A percentile compares a stretch with the other conserved stretches of the same genome.
phyloP scores from a whole-genome alignment of 163 green algal species.

The Coccomyxa subellipsoidea region DNA sequence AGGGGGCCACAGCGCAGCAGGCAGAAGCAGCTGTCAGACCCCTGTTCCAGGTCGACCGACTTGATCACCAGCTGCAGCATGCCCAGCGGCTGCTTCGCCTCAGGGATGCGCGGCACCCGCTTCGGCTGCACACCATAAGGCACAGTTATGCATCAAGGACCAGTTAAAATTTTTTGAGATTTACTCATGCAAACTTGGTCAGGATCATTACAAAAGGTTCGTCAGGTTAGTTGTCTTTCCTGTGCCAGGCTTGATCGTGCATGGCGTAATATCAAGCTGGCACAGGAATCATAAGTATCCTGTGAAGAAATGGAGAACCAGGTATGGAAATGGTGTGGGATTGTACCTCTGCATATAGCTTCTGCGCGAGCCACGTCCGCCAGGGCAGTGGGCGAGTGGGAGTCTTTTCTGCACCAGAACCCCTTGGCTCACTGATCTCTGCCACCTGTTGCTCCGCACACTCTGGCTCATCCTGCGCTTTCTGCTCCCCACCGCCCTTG shows the following conservation, averaged over 20 bases:
- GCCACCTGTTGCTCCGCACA: background rate
- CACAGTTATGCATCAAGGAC: too few species aligned
- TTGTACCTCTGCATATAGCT: background rate
- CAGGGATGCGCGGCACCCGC: background rate
- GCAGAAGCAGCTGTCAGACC: slow-evolving; percentile 23
- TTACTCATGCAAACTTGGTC: too few species aligned
- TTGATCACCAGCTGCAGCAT: slow-evolving; percentile 6
- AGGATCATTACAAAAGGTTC: too few species aligned
- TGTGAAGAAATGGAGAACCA: background rate
- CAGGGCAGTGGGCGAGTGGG: background rate
- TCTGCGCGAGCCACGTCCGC: background rate
- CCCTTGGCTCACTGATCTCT: background rate
- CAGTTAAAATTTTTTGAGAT: too few species aligned
- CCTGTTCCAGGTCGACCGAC: slow-evolving; percentile 14
- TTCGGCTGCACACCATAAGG: background rate
- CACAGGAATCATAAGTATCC: too few species aligned
- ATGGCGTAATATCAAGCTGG: too few species aligned
- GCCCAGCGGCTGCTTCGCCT: background rate
- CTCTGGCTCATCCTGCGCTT: background rate
- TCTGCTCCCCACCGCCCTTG: background rate
- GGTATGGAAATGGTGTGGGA: background rate
- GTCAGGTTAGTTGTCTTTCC: too few species aligned
- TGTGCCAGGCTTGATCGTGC: too few species aligned
- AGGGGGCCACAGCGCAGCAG: slow-evolving; percentile 42
- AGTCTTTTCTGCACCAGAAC: background rate